Percentiles rank a stretch among this genome's conserved stretches.
Conservation (phyloP, 202 grass and related monocot species). For the Dendrocalamus latiflorus region DNA sequence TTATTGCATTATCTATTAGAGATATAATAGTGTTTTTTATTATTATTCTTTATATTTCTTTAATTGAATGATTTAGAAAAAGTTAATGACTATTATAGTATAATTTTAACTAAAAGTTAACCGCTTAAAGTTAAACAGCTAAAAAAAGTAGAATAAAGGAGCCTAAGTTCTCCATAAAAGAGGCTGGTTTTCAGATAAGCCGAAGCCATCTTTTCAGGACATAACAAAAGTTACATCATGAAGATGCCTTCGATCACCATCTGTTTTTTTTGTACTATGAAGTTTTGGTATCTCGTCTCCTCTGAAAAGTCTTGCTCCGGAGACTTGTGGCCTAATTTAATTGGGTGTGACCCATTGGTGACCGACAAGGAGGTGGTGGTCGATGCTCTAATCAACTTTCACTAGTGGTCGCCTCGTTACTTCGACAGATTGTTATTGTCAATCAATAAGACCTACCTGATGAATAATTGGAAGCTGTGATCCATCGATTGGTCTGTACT, state of each 20-base stretch:
- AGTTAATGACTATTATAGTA: too few species aligned
- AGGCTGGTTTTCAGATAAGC: not conserved
- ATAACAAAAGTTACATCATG: too few species aligned
- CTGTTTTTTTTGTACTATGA: not conserved
- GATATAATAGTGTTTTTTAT: too few species aligned
- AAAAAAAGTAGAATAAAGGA: too few species aligned
- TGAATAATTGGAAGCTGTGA: not conserved
- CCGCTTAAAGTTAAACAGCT: too few species aligned
- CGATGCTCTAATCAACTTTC: not conserved
- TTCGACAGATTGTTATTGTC: not conserved
- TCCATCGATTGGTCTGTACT: too few species aligned
- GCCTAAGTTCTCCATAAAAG: not conserved
- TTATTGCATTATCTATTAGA: too few species aligned
- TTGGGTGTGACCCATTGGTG: not conserved
- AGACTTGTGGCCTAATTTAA: not conserved
- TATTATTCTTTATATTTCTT: too few species aligned
- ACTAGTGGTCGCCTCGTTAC: not conserved
- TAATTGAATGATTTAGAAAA: too few species aligned
- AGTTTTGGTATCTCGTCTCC: not conserved
- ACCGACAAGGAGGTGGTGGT: not conserved
- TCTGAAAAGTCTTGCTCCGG: not conserved
- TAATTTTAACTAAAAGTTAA: too few species aligned
- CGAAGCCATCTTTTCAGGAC: not conserved
- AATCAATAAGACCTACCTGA: not conserved
- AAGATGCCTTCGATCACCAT: not conserved